Base-by-base conservation (phyloP, 2,329 filamentous ascomycete genomes). In the Geosmithia morbida region DNA sequence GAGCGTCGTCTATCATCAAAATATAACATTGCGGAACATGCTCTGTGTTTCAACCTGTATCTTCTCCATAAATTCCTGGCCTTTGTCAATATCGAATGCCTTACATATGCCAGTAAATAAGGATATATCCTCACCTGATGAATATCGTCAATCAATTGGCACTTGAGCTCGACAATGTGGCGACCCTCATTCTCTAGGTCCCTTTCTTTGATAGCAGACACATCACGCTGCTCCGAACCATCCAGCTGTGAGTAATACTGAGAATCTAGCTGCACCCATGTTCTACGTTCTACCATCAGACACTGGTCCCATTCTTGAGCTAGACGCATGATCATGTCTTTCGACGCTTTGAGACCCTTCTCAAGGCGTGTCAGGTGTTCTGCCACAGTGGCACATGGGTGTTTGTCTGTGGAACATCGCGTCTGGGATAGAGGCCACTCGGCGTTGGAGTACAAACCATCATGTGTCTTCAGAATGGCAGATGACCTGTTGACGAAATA, bases 361-460 rank as follows among this genome's bases (percentile, higher is more conserved):
- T 55, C 50, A 2, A 64, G 42, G 1, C 40, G 46, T 1, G 51
- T 29, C 2, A 65, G 29, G 18, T 63, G 64, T 2, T 48, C 45
- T 0, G 47, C 48, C 1, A 66, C 51, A 0, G 53, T 60, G 0
- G 56, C 57, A n/a, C 47, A 47, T 1, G 59, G 52, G 8, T 54
- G 46, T 1, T 46, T 50, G 16, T 53, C 46, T 1, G 55, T 54
- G 37, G 57, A 53, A 17, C 62, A 65, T 3, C 62, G 48, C 0
- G 63, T 66, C 1, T 54, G 56, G 1, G 56, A 56, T 1, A 65
- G 49, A 1, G 62, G 62, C n/a, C 55, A 56, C 0, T 53, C 46
- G 7, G 65, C 56, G 48, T 63, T 63, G 26, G 50, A 48, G 43
- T 65, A 65, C 2, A 66, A 47, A 0, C 46, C 37, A 2, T 56